A percentile compares a stretch with the other conserved stretches of the same genome.
Evolutionary conservation across 2,329 filamentous ascomycete species (phyloP).

Genomic region (Dryadomyces quercus-mongolicae): DNA sequence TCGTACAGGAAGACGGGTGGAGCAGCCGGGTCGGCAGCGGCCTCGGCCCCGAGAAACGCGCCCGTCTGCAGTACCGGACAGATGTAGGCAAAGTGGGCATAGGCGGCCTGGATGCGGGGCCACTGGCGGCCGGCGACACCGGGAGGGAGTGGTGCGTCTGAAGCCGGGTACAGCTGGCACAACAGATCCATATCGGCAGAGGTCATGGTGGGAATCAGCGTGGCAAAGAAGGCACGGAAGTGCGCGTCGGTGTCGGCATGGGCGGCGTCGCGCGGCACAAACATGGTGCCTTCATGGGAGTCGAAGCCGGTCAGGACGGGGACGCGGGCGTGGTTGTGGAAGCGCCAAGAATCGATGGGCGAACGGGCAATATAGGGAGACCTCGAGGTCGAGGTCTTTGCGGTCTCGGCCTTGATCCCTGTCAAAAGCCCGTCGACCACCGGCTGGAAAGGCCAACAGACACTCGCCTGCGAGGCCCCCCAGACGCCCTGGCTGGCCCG

Average conservation of each 20-base stretch:
- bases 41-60: constrained; percentile 20
- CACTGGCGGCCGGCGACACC: constrained; percentile 38
- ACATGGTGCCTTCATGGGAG: constrained; percentile 55
- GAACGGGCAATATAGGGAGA: constrained; percentile 33
- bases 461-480: constrained; percentile 25
- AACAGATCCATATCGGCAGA: constrained; percentile 39
- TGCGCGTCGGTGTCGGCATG: constrained; percentile 31
- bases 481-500: constrained; percentile 31
- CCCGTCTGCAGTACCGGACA: constrained; percentile 51
- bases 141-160: constrained; percentile 23
- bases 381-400: too few species aligned
- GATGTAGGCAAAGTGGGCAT: constrained; percentile 53
- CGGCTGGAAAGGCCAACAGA: constrained; percentile 57
- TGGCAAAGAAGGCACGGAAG: constrained; percentile 48
- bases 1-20: constrained; percentile 41
- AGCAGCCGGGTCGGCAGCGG: constrained; percentile 11
- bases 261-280: constrained; percentile 34
- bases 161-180: constrained; percentile 50
- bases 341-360: constrained; percentile 47
- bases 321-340: constrained; percentile 38
- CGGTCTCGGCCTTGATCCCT: too few species aligned
- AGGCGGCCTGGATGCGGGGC: constrained; percentile 45
- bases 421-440: constrained; percentile 56
- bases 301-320: constrained; percentile 60
- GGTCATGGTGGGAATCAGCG: constrained; percentile 46